Evolutionary conservation across 257 asterid species (phyloP).

Genomic region (Penstemon eatonii): DNA sequence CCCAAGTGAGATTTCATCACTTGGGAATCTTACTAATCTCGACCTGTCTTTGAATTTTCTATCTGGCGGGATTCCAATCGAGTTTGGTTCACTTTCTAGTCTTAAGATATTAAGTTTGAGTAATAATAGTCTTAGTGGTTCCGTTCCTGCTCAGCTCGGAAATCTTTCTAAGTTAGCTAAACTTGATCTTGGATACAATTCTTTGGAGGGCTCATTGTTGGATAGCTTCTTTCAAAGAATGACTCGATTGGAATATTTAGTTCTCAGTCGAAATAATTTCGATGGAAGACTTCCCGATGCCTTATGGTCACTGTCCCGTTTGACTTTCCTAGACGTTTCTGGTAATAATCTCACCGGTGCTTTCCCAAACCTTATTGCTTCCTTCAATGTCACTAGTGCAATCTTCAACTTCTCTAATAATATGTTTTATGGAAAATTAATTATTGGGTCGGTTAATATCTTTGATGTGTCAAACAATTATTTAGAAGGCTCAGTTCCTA

Average conservation of each 20-base stretch:
- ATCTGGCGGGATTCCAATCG: conserved; percentile 51
- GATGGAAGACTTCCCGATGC: conserved; percentile 39
- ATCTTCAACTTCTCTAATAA: conserved; percentile 62
- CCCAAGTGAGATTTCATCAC: conserved; percentile 47
- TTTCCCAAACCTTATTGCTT: conserved; percentile 29
- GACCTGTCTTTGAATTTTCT: conserved; percentile 60
- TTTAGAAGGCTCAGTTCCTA: conserved; percentile 49
- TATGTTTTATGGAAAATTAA: conserved; percentile 56
- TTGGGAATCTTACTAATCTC: conserved; percentile 52
- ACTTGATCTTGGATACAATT: conserved; percentile 61
- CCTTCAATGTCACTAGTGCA: conserved; percentile 26
- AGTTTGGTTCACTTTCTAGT: conserved; percentile 42
- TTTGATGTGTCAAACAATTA: conserved; percentile 64
- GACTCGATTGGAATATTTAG: conserved; percentile 32
- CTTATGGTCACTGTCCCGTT: conserved; percentile 36
- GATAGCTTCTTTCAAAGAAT: conserved; percentile 31
- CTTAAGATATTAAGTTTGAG: conserved; percentile 49
- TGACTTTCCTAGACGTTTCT: conserved; percentile 53
- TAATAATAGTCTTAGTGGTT: conserved; percentile 43
- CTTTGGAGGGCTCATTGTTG: conserved; percentile 41
- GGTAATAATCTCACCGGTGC: conserved; percentile 58
- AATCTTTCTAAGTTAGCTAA: conserved; percentile 43
- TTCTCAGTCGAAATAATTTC: conserved; percentile 38
- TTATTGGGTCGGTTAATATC: conserved; percentile 14
- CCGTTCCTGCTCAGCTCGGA: conserved; percentile 53